Conservation (phyloP, 2,329 filamentous ascomycete species). For the Colletotrichum higginsianum region DNA sequence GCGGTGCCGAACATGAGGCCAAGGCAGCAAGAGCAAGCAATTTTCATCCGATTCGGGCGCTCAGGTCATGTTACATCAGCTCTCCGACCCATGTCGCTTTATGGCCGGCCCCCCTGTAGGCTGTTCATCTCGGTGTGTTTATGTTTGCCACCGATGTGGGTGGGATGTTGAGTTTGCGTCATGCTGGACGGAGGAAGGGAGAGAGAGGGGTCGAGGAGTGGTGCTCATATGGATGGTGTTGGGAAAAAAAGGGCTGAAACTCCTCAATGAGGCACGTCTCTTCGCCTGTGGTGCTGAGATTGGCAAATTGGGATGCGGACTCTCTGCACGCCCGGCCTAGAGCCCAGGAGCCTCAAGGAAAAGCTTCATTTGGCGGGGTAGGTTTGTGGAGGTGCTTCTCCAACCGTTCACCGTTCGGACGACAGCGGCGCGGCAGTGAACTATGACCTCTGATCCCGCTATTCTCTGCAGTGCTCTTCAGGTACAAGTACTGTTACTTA, state of each 20-base stretch:
- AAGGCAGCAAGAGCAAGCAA: conserved; percentile 2
- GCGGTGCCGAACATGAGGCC: conserved; percentile 25
- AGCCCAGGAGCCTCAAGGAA: conserved; percentile 15
- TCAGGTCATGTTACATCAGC: conserved; percentile 2
- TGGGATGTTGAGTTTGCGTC: not conserved
- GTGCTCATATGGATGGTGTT: not conserved
- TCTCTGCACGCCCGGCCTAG: not conserved
- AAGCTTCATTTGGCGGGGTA: conserved; percentile 35
- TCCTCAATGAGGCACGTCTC: conserved; percentile 17
- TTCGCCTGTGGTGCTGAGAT: conserved; percentile 9
- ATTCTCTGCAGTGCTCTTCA: not conserved
- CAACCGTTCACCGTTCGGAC: conserved; percentile 39
- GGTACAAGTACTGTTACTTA: too few relatives aligned
- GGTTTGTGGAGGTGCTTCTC: conserved; percentile 35
- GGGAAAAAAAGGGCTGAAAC: conserved; percentile 12
- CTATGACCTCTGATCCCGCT: conserved; percentile 5
- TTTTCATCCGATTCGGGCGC: conserved; percentile 11
- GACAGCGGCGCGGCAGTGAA: conserved; percentile 23
- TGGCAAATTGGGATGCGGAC: conserved; percentile 23
- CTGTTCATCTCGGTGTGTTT: not conserved
- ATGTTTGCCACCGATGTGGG: not conserved
- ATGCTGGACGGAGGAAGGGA: too few relatives aligned
- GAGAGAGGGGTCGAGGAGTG: not conserved
- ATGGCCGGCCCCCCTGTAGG: not conserved
- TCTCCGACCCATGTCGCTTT: not conserved